phyloP scores from a whole-genome alignment of 345 rosid genomes.

The Brassica cretica region DNA sequence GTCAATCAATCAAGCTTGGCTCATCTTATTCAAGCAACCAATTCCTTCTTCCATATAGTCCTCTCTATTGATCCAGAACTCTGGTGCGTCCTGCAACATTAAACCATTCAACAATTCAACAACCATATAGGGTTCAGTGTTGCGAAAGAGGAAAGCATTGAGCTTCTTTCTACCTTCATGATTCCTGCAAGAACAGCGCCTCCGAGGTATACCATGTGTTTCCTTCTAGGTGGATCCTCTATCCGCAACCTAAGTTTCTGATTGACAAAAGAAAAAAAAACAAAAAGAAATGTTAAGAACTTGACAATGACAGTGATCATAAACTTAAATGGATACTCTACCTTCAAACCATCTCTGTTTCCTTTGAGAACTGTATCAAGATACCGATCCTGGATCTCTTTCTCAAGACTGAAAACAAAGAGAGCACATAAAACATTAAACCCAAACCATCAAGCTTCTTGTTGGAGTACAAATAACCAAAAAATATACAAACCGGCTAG shows the following conservation, averaged over 20 bases:
- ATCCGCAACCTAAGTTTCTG: slow-evolving; percentile 83
- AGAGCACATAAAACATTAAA: background rate
- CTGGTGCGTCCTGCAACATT: slow-evolving; percentile 81
- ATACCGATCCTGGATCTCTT: slow-evolving; percentile 85
- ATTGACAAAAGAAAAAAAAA: background rate
- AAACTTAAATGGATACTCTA: slow-evolving; percentile 17
- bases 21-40: slow-evolving; percentile 71
- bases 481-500: slow-evolving; percentile 67
- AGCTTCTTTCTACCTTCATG: slow-evolving; percentile 66
- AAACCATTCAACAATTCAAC: background rate
- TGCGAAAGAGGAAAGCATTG: slow-evolving; percentile 11
- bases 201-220: slow-evolving; percentile 98
- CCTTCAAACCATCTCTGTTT: slow-evolving; percentile 95
- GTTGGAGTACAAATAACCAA: background rate
- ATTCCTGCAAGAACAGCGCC: slow-evolving; percentile 98
- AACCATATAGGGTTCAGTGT: background rate
- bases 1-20: slow-evolving; percentile 40
- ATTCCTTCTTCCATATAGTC: slow-evolving; percentile 89
- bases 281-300: background rate
- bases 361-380: slow-evolving; percentile 90
- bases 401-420: slow-evolving; percentile 70
- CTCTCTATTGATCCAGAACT: slow-evolving; percentile 94
- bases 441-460: slow-evolving; percentile 3
- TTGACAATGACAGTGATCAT: background rate
- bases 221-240: slow-evolving; percentile 97